Conservation (phyloP, 805 yeast genomes). For the Candida ovalis region DNA sequence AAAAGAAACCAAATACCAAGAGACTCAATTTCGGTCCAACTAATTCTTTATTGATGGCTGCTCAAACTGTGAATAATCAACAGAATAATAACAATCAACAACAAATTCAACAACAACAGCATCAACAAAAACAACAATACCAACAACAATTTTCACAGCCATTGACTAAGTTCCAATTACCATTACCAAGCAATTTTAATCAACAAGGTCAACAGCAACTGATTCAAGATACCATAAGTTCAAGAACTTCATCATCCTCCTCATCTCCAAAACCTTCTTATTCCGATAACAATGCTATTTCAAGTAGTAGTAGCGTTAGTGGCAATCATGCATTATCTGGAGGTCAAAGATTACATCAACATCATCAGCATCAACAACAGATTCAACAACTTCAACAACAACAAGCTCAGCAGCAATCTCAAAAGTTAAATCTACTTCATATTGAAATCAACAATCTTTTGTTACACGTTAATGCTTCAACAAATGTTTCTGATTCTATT, state of each 20-base stretch:
- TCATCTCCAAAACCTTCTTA: conserved; percentile 16
- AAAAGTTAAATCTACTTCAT: conserved; percentile 21
- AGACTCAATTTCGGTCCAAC: conserved; percentile 22
- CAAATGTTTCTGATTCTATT: conserved; percentile 17
- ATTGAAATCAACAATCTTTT: conserved; percentile 27
- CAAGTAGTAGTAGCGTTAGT: not conserved
- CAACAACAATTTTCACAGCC: conserved; percentile 5
- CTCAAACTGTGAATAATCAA: conserved; percentile 20
- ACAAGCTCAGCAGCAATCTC: conserved; percentile 11
- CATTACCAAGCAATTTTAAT: conserved; percentile 19
- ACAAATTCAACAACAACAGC: conserved; percentile 12
- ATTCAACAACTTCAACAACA: not conserved
- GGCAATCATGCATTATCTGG: not conserved
- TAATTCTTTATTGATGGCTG: conserved; percentile 22
- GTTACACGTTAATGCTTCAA: conserved; percentile 24
- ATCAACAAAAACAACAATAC: conserved; percentile 8
- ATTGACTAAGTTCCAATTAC: conserved; percentile 21
- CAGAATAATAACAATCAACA: conserved; percentile 6
- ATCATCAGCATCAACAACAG: conserved; percentile 2
- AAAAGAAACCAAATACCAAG: conserved; percentile 1
- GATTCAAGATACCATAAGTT: conserved; percentile 12
- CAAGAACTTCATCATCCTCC: conserved; percentile 21
- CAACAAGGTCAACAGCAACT: conserved; percentile 15
- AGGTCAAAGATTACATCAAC: conserved; percentile 2
- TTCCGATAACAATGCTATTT: conserved; percentile 6